A percentile compares a stretch with the other conserved stretches of the same genome.
phyloP scores from a whole-genome alignment of 495 filamentous ascomycete genomes.

The Aspergillus biplanus region DNA sequence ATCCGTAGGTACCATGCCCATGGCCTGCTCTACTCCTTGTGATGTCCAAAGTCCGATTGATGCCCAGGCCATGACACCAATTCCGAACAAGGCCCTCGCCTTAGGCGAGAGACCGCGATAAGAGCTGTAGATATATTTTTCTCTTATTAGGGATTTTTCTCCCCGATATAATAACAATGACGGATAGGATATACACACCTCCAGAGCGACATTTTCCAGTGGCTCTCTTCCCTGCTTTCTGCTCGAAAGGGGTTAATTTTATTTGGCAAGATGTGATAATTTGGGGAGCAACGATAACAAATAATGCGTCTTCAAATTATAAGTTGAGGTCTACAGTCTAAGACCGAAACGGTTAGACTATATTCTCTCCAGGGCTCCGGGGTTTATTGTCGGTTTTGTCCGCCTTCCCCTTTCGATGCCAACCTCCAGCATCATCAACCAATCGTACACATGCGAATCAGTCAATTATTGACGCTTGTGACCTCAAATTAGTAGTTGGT shows the following conservation, averaged over 20 bases:
- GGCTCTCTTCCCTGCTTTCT: background rate
- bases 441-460: no score
- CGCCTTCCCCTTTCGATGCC: slow-evolving; percentile 5
- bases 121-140: slow-evolving; percentile 39
- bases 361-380: background rate
- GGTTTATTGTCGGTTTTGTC: slow-evolving; percentile 4
- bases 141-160: background rate
- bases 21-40: slow-evolving; percentile 62
- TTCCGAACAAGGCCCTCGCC: slow-evolving; percentile 65
- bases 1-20: slow-evolving; percentile 65
- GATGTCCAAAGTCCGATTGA: slow-evolving; percentile 59
- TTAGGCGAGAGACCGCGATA: slow-evolving; percentile 63
- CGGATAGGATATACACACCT: background rate
- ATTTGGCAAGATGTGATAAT: no score
- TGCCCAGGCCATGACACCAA: slow-evolving; percentile 68
- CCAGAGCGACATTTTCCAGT: slow-evolving; percentile 15
- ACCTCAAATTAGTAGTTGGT: background rate
- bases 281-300: no score
- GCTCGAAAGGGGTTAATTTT: background rate
- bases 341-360: background rate
- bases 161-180: background rate
- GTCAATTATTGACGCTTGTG: no score
- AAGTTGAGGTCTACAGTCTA: background rate
- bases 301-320: no score
- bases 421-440: no score